These are phyloP conservation scores for Heliocybe sulcata DNA, from an alignment of 1,284 basidiomycete genomes.

Conservation along the genomic window DNA sequence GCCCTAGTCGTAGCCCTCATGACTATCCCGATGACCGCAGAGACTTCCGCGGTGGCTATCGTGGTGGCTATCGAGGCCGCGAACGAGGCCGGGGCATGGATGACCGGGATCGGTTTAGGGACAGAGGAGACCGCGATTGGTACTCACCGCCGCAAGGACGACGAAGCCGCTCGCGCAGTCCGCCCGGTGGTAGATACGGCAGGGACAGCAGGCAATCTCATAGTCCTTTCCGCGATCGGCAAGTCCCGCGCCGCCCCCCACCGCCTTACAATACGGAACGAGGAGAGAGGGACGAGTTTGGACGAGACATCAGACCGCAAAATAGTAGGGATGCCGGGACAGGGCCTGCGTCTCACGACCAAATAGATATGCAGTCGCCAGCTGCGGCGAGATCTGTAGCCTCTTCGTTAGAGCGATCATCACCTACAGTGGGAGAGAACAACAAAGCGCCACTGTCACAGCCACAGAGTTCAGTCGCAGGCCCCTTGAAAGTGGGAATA, in stretches of 20 bases:
- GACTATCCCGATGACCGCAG: constrained; percentile 33
- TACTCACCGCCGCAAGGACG: constrained; percentile 34
- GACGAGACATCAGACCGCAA: constrained; percentile 60
- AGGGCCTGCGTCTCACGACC: constrained; percentile 23
- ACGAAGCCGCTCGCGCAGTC: constrained; percentile 67
- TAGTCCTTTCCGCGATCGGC: constrained; percentile 52
- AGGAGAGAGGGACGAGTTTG: constrained; percentile 69
- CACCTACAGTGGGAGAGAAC: constrained; percentile 1
- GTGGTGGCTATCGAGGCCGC: constrained; percentile 39
- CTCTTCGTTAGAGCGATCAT: constrained; percentile 1
- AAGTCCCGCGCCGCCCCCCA: constrained; percentile 14
- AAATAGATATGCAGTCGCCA: constrained; percentile 1
- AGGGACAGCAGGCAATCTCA: constrained; percentile 41
- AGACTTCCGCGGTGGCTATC: constrained; percentile 31
- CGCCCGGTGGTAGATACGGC: constrained; percentile 41
- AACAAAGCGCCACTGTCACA: constrained; percentile 1
- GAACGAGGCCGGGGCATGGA: constrained; percentile 34
- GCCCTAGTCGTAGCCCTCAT: constrained; percentile 35
- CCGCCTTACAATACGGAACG: constrained; percentile 12
- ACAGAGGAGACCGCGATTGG: constrained; percentile 38
- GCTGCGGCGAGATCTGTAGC: constrained; percentile 10
- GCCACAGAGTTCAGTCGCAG: neutral
- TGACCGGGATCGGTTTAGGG: constrained; percentile 31
- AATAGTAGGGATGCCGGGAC: constrained; percentile 29
- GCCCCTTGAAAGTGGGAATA: constrained; percentile 25